These are phyloP conservation scores for Rosa hybrid DNA, from an alignment of 331 rosid genomes.

Conservation along the genomic window DNA sequence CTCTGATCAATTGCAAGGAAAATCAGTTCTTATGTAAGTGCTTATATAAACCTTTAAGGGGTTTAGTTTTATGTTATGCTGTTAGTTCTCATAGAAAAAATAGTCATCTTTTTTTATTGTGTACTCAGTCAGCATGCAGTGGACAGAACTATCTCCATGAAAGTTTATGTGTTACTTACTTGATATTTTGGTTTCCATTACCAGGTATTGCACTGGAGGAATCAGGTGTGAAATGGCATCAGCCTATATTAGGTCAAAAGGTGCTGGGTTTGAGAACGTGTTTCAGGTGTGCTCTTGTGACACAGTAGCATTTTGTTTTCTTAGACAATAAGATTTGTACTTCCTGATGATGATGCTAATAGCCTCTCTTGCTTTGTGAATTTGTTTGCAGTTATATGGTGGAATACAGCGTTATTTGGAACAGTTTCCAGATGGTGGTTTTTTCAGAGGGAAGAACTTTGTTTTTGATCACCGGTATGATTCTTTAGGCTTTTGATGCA, in stretches of 20 bases:
- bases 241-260: constrained; percentile 90
- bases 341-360: background rate
- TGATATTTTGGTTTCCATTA: constrained; percentile 26
- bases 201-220: constrained; percentile 99
- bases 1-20: constrained; percentile 63
- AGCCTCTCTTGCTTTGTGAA: background rate
- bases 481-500: constrained; percentile 16
- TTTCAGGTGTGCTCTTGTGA: constrained; percentile 67
- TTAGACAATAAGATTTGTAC: background rate
- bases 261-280: constrained; percentile 91
- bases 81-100: background rate
- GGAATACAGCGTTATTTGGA: constrained; percentile 96
- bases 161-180: background rate
- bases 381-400: constrained; percentile 71
- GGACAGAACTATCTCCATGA: background rate
- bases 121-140: background rate
- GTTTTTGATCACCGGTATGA: constrained; percentile 92
- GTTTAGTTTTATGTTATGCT: background rate
- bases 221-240: constrained; percentile 98
- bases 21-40: constrained; percentile 72
- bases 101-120: background rate
- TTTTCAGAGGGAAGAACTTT: constrained; percentile 87
- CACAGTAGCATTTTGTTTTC: background rate
- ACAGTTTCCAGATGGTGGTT: constrained; percentile 90
- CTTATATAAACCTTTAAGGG: background rate